Percentiles rank a stretch among this genome's conserved stretches.
Evolutionary conservation across 768 basidiomycete species (phyloP).

Genomic region (Piloderma croceum): DNA sequence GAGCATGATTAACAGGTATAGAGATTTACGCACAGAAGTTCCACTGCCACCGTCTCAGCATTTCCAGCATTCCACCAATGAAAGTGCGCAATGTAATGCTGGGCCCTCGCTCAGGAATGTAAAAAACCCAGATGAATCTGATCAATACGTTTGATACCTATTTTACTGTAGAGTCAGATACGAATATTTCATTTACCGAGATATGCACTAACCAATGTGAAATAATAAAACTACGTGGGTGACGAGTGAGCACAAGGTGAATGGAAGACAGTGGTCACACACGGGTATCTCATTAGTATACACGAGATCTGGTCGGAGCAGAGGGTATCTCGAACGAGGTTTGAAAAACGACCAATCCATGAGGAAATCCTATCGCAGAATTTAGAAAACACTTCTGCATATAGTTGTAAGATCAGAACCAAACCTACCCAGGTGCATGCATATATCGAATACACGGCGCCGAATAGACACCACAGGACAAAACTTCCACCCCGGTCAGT

Average conservation of each 20-base stretch:
- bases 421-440: conserved; percentile 73
- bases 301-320: conserved; percentile 70
- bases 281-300: conserved; percentile 64
- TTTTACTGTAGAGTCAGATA: too few relatives aligned
- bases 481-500: conserved; percentile 44
- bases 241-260: neutral
- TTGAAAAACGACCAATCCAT: conserved; percentile 91
- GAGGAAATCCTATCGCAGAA: conserved; percentile 55
- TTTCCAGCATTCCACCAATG: conserved; percentile 65
- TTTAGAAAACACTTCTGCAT: neutral
- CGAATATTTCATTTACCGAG: too few relatives aligned
- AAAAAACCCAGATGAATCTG: conserved; percentile 81
- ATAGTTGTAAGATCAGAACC: neutral
- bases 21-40: conserved; percentile 87
- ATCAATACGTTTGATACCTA: conserved; percentile 68
- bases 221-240: conserved; percentile 58
- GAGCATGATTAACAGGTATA: too few relatives aligned
- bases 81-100: conserved; percentile 55
- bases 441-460: conserved; percentile 61
- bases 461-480: conserved; percentile 63
- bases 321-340: conserved; percentile 45
- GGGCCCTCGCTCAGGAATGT: conserved; percentile 52
- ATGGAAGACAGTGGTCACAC: neutral
- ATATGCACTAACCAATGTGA: conserved; percentile 74
- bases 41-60: conserved; percentile 82